A percentile compares a stretch with the other conserved stretches of the same genome.
Conservation (phyloP, 345 rosid species). For the Litchi chinensis region DNA sequence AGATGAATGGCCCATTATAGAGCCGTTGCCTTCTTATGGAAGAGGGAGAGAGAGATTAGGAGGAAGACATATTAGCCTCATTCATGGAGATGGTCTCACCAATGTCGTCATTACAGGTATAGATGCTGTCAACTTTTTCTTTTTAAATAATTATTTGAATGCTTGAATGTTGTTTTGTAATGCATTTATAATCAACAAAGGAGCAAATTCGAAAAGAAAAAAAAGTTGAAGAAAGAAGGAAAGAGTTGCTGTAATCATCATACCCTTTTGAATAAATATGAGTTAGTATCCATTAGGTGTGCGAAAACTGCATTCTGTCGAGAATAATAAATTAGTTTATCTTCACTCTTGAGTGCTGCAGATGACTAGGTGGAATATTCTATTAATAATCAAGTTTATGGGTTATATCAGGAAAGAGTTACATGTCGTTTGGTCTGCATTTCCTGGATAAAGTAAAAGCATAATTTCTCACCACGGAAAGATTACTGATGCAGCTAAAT, state of each 20-base stretch:
- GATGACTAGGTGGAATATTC: background rate
- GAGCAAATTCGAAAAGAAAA: no score
- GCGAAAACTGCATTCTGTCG: background rate
- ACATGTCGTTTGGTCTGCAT: background rate
- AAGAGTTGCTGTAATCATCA: background rate
- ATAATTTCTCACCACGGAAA: background rate
- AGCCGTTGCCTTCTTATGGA: conserved; percentile 97
- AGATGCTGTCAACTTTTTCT: background rate
- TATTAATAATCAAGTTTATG: background rate
- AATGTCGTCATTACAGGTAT: conserved; percentile 91
- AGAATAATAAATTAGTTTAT: conserved; percentile 1
- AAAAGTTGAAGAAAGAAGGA: background rate
- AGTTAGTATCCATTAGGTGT: background rate
- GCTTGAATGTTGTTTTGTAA: background rate
- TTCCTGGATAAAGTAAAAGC: background rate
- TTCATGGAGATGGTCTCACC: conserved; percentile 89
- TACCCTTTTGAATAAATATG: background rate
- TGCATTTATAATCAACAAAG: background rate
- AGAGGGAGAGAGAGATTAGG: conserved; percentile 99
- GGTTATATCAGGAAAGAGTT: background rate
- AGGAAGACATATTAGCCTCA: conserved; percentile 95
- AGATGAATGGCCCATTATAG: conserved; percentile 87
- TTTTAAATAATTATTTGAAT: background rate
- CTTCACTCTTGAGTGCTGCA: background rate
- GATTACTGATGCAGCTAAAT: background rate